Percentiles rank a stretch among this genome's conserved stretches.
Evolutionary conservation across 768 basidiomycete species (phyloP).

Genomic region (Chalciporus sphaerocephalus): DNA sequence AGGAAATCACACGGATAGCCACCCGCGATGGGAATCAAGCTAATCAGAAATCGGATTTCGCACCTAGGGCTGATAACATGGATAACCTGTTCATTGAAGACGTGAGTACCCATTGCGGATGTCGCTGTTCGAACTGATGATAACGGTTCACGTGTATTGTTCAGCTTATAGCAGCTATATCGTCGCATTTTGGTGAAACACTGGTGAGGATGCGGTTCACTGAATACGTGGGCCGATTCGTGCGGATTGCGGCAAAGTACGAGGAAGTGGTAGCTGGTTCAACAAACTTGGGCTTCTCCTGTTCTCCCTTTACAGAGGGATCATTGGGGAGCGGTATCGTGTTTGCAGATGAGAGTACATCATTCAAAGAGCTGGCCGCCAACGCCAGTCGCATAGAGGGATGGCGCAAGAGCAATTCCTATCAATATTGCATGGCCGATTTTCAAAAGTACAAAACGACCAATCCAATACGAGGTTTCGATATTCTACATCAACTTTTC

Average conservation of each 20-base stretch:
- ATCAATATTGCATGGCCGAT: slow-evolving; percentile 68
- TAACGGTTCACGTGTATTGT: not conserved
- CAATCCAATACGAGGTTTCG: slow-evolving; percentile 72
- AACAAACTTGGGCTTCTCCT: slow-evolving; percentile 74
- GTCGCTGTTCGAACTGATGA: not conserved
- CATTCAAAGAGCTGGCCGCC: slow-evolving; percentile 62
- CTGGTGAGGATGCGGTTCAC: slow-evolving; percentile 84
- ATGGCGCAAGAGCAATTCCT: slow-evolving; percentile 82
- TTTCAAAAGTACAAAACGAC: slow-evolving; percentile 50
- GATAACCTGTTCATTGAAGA: slow-evolving; percentile 94
- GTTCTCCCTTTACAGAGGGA: slow-evolving; percentile 42
- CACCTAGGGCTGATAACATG: slow-evolving; percentile 53
- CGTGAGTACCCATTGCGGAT: slow-evolving; percentile 43
- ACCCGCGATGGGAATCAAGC: slow-evolving; percentile 51
- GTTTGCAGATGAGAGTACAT: slow-evolving; percentile 66
- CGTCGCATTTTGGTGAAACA: slow-evolving; percentile 88
- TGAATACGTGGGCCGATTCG: slow-evolving; percentile 85
- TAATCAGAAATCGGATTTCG: slow-evolving; percentile 47
- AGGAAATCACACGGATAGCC: slow-evolving; percentile 58
- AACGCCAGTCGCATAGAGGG: slow-evolving; percentile 89
- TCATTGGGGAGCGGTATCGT: slow-evolving; percentile 76
- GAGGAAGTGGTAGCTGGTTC: slow-evolving; percentile 76
- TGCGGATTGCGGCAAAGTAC: slow-evolving; percentile 84
- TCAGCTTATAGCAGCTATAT: slow-evolving; percentile 75
- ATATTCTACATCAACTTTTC: slow-evolving; percentile 81